These are phyloP conservation scores for Gracilaria gracilis DNA, from an alignment of 23 red algal genomes.

Conservation along the genomic window DNA sequence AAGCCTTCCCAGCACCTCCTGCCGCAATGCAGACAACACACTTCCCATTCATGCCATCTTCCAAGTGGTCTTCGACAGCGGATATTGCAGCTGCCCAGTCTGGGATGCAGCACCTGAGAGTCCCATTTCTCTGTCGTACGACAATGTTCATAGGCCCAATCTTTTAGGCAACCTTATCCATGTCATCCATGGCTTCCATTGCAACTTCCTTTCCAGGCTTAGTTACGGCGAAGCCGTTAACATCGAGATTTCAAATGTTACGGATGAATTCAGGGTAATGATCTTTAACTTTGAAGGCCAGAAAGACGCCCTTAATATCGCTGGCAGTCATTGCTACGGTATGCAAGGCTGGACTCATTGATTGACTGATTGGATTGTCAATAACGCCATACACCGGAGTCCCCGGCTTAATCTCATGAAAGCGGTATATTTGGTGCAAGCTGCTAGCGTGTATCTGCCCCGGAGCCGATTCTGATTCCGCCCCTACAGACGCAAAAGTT, in stretches of 20 bases:
- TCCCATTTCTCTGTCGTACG: constrained; percentile 61
- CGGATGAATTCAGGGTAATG: constrained; percentile 69
- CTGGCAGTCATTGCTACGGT: constrained; percentile 67
- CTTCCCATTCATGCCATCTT: constrained; percentile 48
- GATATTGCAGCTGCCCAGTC: constrained; percentile 91
- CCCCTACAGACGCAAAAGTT: constrained; percentile 76
- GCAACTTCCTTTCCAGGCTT: constrained; percentile 90
- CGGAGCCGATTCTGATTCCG: constrained; percentile 77
- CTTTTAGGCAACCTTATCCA: constrained; percentile 79
- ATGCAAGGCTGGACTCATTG: constrained; percentile 89
- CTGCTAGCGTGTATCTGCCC: constrained; percentile 79
- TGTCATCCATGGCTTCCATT: constrained; percentile 79
- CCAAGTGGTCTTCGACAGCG: constrained; percentile 66
- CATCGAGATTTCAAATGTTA: constrained; percentile 54
- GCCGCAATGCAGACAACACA: constrained; percentile 82
- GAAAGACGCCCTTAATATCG: constrained; percentile 70
- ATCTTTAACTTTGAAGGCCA: constrained; percentile 78
- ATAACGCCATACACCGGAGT: constrained; percentile 89
- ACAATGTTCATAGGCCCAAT: constrained; percentile 98
- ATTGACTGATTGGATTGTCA: constrained; percentile 81
- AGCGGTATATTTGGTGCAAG: constrained; percentile 75
- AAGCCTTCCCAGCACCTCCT: constrained; percentile 86
- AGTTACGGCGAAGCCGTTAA: constrained; percentile 89
- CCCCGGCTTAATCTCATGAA: constrained; percentile 46
- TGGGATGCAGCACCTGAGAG: constrained; percentile 72